Conservation (phyloP, 1,284 basidiomycete species). For the Stereum hirsutum region DNA sequence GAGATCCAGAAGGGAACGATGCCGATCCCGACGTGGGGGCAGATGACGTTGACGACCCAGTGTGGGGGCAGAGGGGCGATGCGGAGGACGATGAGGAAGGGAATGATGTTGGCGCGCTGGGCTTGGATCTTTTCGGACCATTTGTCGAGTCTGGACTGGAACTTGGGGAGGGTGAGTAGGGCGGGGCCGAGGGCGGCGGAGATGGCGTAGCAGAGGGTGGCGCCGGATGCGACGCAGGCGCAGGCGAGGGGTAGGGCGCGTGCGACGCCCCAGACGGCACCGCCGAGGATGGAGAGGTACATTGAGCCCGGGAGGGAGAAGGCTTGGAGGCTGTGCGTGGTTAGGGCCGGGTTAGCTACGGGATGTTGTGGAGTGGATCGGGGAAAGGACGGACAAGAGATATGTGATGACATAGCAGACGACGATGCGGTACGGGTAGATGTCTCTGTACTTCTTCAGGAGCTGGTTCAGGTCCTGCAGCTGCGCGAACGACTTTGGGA, state of each 20-base stretch:
- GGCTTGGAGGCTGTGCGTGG: slow-evolving; percentile 71
- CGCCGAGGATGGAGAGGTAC: slow-evolving; percentile 96
- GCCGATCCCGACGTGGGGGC: slow-evolving; percentile 89
- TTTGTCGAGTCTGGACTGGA: slow-evolving; percentile 70
- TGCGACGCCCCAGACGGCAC: slow-evolving; percentile 93
- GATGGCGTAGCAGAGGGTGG: slow-evolving; percentile 89
- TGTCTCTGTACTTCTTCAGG: slow-evolving; percentile 83
- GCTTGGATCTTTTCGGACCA: slow-evolving; percentile 71
- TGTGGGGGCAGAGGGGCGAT: slow-evolving; percentile 96
- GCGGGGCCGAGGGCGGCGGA: slow-evolving; percentile 87
- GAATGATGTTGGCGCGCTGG: slow-evolving; percentile 74
- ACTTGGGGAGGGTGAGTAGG: slow-evolving; percentile 77
- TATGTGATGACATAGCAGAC: slow-evolving; percentile 83
- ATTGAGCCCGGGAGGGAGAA: slow-evolving; percentile 97
- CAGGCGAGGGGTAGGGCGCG: slow-evolving; percentile 88
- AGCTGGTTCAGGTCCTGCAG: slow-evolving; percentile 74
- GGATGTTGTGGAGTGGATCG: background rate
- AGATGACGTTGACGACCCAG: slow-evolving; percentile 92
- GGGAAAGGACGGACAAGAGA: slow-evolving; percentile 62
- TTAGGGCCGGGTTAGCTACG: slow-evolving; percentile 5
- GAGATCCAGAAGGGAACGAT: slow-evolving; percentile 84
- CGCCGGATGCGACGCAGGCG: slow-evolving; percentile 85
- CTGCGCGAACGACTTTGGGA: slow-evolving; percentile 79
- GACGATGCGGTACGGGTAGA: slow-evolving; percentile 75
- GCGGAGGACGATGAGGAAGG: slow-evolving; percentile 86